Conservation (phyloP, 495 filamentous ascomycete species). For the Penicillium nucicola region DNA sequence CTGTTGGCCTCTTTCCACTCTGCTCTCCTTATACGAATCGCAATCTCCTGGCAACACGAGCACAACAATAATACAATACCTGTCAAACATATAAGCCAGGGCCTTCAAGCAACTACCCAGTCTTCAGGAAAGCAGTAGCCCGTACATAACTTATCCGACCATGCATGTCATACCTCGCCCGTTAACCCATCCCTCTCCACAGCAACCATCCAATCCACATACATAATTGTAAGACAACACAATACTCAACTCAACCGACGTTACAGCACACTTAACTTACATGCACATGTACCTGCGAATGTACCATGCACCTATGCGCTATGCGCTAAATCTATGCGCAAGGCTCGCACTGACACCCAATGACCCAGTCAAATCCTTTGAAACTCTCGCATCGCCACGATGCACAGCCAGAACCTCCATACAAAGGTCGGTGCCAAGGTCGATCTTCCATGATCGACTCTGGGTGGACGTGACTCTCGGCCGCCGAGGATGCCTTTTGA, state of each 20-base stretch:
- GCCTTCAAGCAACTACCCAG: slow-evolving; percentile 6
- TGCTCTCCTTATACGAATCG: not conserved
- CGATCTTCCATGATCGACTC: slow-evolving; percentile 1
- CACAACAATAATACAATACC: not conserved
- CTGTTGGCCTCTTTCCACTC: not conserved
- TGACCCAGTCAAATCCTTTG: not conserved
- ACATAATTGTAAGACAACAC: not conserved
- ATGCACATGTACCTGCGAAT: not conserved
- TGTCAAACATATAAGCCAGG: slow-evolving; percentile 2
- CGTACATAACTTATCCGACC: not conserved
- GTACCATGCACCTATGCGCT: not conserved
- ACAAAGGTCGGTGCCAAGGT: not conserved
- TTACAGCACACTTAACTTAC: too few relatives aligned
- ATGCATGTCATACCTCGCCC: slow-evolving; percentile 27
- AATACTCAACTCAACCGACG: too few relatives aligned
- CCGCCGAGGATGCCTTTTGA: too few relatives aligned
- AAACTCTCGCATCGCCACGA: slow-evolving; percentile 6
- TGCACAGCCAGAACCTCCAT: not conserved
- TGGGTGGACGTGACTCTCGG: too few relatives aligned
- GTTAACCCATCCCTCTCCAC: slow-evolving; percentile 1
- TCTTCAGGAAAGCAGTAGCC: too few relatives aligned
- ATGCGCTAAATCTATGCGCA: not conserved
- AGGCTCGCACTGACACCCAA: not conserved
- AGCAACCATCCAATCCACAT: not conserved
- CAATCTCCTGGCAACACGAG: slow-evolving; percentile 4